Evolutionary conservation across 495 filamentous ascomycete species (phyloP).

Genomic region (Hapsidospora chrysogenum): DNA sequence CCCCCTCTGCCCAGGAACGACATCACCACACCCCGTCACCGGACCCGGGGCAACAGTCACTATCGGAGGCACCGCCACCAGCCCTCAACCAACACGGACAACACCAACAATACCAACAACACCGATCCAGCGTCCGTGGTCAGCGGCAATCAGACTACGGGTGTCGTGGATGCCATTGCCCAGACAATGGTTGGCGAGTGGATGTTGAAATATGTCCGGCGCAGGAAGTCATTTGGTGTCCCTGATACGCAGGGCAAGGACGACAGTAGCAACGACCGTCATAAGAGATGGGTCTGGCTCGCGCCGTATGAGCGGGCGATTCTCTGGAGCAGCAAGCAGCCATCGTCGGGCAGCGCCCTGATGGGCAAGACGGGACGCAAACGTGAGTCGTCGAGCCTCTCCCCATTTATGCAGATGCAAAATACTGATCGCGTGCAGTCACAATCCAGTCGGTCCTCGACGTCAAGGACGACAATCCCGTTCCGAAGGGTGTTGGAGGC

Average conservation of each 20-base stretch:
- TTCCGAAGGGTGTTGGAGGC: constrained; percentile 50
- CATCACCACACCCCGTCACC: constrained; percentile 40
- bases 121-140: constrained; percentile 35
- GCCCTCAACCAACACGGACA: constrained; percentile 37
- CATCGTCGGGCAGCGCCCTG: constrained; percentile 68
- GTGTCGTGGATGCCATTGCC: constrained; percentile 93
- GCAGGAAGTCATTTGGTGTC: constrained; percentile 82
- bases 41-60: constrained; percentile 16
- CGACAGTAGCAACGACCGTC: constrained; percentile 49
- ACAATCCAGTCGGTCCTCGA: constrained; percentile 91
- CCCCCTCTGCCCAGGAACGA: constrained; percentile 62
- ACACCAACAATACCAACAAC: constrained; percentile 31
- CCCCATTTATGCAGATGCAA: neutral
- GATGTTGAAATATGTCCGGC: constrained; percentile 98
- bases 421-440: constrained; percentile 37
- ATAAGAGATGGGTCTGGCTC: constrained; percentile 98
- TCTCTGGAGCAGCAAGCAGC: constrained; percentile 98
- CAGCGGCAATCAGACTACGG: constrained; percentile 48
- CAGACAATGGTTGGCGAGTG: constrained; percentile 98
- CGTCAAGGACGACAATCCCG: constrained; percentile 84
- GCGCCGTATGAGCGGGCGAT: constrained; percentile 90
- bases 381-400: constrained; percentile 41
- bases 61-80: constrained; percentile 30
- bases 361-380: constrained; percentile 94
- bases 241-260: constrained; percentile 41